Evolutionary conservation across 2,329 filamentous ascomycete species (phyloP).

Genomic region (Colletotrichum sojae): DNA sequence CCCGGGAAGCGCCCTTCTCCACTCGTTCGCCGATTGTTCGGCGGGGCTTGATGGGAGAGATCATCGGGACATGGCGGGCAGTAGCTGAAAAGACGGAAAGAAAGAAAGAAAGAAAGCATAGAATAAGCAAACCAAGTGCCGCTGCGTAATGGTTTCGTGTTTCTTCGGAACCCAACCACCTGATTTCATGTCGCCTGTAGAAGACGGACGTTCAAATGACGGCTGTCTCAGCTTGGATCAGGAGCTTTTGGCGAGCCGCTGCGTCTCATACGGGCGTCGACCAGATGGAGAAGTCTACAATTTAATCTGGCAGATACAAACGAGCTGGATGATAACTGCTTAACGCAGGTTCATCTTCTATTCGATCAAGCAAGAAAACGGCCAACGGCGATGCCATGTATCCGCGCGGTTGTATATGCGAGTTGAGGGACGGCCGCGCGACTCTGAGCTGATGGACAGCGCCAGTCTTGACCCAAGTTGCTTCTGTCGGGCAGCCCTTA

Average conservation of each 20-base stretch:
- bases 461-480: background rate
- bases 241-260: background rate
- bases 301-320: no score
- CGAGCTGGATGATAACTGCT: no score
- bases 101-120: slow-evolving; percentile 5
- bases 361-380: no score
- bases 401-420: slow-evolving; percentile 6
- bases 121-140: background rate
- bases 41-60: background rate
- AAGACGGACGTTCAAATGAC: background rate
- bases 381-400: background rate
- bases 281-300: no score
- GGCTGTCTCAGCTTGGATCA: slow-evolving; percentile 11
- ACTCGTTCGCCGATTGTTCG: slow-evolving; percentile 17
- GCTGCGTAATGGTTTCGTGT: background rate
- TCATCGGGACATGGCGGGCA: slow-evolving; percentile 18
- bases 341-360: no score
- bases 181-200: background rate
- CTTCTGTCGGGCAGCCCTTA: slow-evolving; percentile 4
- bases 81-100: slow-evolving; percentile 4
- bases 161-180: slow-evolving; percentile 15
- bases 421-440: no score
- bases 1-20: slow-evolving; percentile 4
- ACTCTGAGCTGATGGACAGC: background rate
- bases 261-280: no score